Conservation (phyloP, 108 stramenopile species). For the Bacterosira constricta region DNA sequence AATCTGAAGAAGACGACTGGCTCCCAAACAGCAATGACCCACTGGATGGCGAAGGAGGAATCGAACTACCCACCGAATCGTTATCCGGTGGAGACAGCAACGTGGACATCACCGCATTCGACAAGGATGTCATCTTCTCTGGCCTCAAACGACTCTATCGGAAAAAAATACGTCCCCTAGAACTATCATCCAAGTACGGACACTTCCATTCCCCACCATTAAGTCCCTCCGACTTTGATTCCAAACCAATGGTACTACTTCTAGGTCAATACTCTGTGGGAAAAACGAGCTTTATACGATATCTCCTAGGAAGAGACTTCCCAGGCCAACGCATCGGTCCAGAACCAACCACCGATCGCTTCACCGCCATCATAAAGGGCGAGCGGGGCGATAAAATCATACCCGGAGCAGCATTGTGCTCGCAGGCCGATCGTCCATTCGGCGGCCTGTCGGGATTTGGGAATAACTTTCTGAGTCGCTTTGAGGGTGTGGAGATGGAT, state of each 20-base stretch:
- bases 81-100: neutral
- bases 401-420: constrained; percentile 93
- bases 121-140: constrained; percentile 84
- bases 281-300: constrained; percentile 93
- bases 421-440: constrained; percentile 92
- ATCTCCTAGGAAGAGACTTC: constrained; percentile 91
- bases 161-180: constrained; percentile 88
- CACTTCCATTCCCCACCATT: constrained; percentile 97
- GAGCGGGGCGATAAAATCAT: constrained; percentile 73
- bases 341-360: constrained; percentile 97
- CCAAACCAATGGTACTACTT: constrained; percentile 96
- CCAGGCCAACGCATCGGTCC: constrained; percentile 97
- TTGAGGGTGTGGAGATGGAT: constrained; percentile 89
- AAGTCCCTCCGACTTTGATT: constrained; percentile 96
- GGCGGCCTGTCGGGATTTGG: constrained; percentile 95
- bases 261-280: constrained; percentile 97
- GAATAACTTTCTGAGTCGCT: constrained; percentile 93
- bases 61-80: neutral
- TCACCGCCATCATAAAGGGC: constrained; percentile 86
- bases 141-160: constrained; percentile 81
- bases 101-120: constrained; percentile 73
- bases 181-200: constrained; percentile 88
- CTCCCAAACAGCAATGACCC: constrained; percentile 7
- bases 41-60: neutral
- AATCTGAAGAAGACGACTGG: neutral